A percentile compares a stretch with the other conserved stretches of the same genome.
phyloP scores from a whole-genome alignment of 306 rosid genomes.

The Sechiopsis laciniata region DNA sequence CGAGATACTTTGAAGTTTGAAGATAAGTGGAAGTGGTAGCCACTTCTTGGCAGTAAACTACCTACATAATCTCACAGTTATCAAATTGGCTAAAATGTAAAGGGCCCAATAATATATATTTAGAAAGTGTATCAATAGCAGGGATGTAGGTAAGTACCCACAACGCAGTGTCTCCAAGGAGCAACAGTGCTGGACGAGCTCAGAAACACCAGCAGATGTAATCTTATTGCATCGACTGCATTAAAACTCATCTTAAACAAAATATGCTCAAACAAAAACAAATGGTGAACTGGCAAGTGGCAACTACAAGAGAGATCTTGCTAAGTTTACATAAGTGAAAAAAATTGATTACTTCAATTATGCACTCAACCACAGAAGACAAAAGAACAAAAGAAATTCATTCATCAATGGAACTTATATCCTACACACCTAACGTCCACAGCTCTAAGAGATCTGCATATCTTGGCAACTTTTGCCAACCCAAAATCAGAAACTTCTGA shows the following conservation, averaged over 20 bases:
- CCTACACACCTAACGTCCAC: conserved; percentile 66
- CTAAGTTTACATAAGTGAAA: not conserved
- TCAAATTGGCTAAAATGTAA: not conserved
- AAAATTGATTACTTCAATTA: not conserved
- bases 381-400: not conserved
- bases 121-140: not conserved
- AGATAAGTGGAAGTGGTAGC: not conserved
- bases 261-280: not conserved
- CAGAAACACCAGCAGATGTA: conserved; percentile 60
- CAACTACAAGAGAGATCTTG: not conserved
- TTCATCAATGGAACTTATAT: conserved; percentile 8
- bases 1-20: not conserved
- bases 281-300: not conserved
- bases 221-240: conserved; percentile 72
- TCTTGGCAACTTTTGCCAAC: conserved; percentile 53
- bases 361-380: conserved; percentile 10
- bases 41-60: conserved; percentile 13
- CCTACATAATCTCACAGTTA: not conserved
- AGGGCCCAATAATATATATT: not conserved
- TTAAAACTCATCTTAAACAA: conserved; percentile 29
- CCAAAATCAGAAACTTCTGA: conserved; percentile 85
- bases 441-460: conserved; percentile 57
- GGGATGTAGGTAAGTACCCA: conserved; percentile 47
- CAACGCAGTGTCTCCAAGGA: conserved; percentile 77
- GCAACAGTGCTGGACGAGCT: conserved; percentile 60